Base-by-base conservation (phyloP, 2,329 filamentous ascomycete genomes). In the Fusarium secorum region DNA sequence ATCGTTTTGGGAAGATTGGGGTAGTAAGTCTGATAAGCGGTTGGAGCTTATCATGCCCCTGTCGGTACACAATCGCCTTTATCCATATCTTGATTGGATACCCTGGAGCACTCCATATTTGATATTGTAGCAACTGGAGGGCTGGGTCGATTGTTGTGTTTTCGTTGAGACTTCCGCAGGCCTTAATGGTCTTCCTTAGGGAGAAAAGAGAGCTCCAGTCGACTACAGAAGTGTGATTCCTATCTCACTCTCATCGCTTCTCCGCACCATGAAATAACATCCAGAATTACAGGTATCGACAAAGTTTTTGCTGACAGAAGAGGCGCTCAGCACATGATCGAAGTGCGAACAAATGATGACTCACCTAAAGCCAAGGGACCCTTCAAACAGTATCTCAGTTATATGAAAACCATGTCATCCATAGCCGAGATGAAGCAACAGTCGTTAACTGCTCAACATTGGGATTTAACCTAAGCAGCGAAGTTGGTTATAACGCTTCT, bases 241-340 rank as follows among this genome's bases (percentile, higher is more conserved):
- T 32, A 4, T n/a, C n/a, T 22, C 15, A 1, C 22, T 49, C 15
- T 8, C 1, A 14, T 11, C 2, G 4, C 15, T 49, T 8, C 5
- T 22, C 5, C 3, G 1, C 15, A 1, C 6, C 18, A 15, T 28
- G 6, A 8, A 15, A 15, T 15, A 6, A 5, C 6, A 28, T 20
- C 8, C 2, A 2, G 3, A 15, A 6, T 24, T 42, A 2, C 13
- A n/a, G 15, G 2, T 11, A 11, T 10, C 3, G 4, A 7, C 8
- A 11, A 4, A 15, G 4, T 11, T 1, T 26, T 26, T 4, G 5
- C 1, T 10, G 2, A 3, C 2, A 1, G 4, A n/a, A 8, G 5
- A n/a, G 20, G 26, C 7, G 10, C 3, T 0, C 20, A 13, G 3
- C 0, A 2, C 1, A 2, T 10, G 4, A 5, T 7, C 5, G 28